A percentile compares a stretch with the other conserved stretches of the same genome.
These are phyloP conservation scores for Backusella parvicylindrica DNA, from an alignment of 192 early-diverging fungal species.

Conservation along the genomic window DNA sequence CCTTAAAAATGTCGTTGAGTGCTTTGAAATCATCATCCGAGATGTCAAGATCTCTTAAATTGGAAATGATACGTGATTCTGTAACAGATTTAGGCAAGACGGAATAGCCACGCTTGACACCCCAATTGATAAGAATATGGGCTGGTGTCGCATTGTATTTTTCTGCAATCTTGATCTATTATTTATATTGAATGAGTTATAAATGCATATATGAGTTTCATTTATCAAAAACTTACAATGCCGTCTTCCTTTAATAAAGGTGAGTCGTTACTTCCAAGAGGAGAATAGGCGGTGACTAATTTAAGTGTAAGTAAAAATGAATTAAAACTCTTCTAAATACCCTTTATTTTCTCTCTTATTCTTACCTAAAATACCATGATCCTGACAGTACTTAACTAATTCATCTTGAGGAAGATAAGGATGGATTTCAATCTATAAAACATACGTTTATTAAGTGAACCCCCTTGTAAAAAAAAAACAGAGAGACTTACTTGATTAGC, in stretches of 20 bases:
- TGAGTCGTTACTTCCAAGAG: conserved; percentile 54
- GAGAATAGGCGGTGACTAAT: conserved; percentile 79
- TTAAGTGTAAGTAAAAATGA: not conserved
- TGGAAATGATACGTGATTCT: conserved; percentile 27
- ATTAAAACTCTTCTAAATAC: not conserved
- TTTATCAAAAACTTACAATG: conserved; percentile 10
- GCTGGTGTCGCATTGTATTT: conserved; percentile 62
- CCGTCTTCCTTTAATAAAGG: conserved; percentile 22
- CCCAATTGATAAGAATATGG: conserved; percentile 79
- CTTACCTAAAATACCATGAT: conserved; percentile 46
- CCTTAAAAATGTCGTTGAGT: not conserved
- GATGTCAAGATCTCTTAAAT: conserved; percentile 7
- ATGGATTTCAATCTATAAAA: conserved; percentile 65
- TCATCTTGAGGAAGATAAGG: conserved; percentile 56
- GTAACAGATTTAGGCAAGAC: conserved; percentile 84
- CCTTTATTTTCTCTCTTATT: conserved; percentile 35
- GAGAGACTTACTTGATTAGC: conserved; percentile 58
- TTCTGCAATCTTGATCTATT: conserved; percentile 56
- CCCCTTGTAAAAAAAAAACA: not conserved
- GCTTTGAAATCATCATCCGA: not conserved
- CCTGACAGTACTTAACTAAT: conserved; percentile 51
- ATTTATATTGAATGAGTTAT: not conserved
- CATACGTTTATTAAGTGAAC: not conserved
- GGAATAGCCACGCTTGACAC: conserved; percentile 61
- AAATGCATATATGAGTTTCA: not conserved